Evolutionary conservation across 1,284 basidiomycete species (phyloP).

Genomic region (Trichosporon ovoides): DNA sequence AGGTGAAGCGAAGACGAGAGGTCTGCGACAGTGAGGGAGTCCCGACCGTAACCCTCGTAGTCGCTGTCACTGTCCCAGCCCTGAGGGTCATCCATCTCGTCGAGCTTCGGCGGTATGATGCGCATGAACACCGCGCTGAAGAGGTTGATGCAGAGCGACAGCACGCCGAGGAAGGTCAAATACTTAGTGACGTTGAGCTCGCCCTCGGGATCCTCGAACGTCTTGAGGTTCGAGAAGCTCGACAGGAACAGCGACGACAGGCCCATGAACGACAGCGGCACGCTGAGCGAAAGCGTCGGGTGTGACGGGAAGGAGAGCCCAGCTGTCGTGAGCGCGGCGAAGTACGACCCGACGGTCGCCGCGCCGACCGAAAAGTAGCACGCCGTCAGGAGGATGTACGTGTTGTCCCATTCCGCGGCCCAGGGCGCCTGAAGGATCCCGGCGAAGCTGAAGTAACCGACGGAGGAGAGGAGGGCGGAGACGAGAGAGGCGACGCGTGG

Average conservation of each 20-base stretch:
- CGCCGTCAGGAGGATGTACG: slow-evolving; percentile 34
- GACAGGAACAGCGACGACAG: slow-evolving; percentile 45
- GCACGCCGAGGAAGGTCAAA: slow-evolving; percentile 40
- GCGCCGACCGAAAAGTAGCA: slow-evolving; percentile 46
- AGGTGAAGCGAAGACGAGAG: slow-evolving; percentile 31
- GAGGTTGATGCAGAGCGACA: slow-evolving; percentile 42
- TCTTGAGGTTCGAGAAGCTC: slow-evolving; percentile 36
- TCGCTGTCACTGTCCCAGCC: slow-evolving; percentile 13
- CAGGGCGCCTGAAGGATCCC: slow-evolving; percentile 22
- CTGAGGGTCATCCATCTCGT: slow-evolving; percentile 7
- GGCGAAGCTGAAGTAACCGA: slow-evolving; percentile 44
- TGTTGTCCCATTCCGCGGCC: slow-evolving; percentile 5
- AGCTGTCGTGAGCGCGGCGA: slow-evolving; percentile 45
- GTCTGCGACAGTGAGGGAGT: slow-evolving; percentile 8
- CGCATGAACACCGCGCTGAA: slow-evolving; percentile 44
- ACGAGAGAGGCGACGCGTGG: slow-evolving; percentile 43
- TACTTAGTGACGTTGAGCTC: slow-evolving; percentile 41
- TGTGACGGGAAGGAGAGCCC: slow-evolving; percentile 45
- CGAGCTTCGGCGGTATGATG: slow-evolving; percentile 27
- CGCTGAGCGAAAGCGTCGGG: slow-evolving; percentile 46
- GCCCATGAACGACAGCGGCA: slow-evolving; percentile 45
- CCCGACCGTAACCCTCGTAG: slow-evolving; percentile 5
- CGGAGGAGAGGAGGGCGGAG: slow-evolving; percentile 33
- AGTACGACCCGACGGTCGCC: slow-evolving; percentile 47
- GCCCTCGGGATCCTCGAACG: slow-evolving; percentile 26